These are phyloP conservation scores for Solanum chacoense DNA, from an alignment of 305 asterid genomes.

Conservation along the genomic window DNA sequence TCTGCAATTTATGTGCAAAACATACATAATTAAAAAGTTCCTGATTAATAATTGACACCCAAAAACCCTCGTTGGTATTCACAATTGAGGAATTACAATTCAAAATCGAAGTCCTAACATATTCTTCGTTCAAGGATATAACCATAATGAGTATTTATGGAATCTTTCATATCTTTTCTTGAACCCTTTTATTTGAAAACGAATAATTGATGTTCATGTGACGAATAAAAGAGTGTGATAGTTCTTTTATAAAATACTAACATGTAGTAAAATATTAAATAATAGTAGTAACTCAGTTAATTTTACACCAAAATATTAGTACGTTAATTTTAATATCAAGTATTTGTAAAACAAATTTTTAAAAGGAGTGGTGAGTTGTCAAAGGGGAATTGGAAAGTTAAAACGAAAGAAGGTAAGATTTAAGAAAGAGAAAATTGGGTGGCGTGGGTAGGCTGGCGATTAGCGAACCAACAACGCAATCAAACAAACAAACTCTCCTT, in stretches of 20 bases:
- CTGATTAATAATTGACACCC: not conserved
- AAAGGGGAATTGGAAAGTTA: too few species aligned
- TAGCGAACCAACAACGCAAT: not conserved
- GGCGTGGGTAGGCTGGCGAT: slow-evolving; percentile 4
- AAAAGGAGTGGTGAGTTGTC: not conserved
- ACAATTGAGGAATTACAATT: not conserved
- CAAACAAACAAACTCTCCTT: not conserved
- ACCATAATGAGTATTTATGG: not conserved
- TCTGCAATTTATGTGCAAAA: not conserved
- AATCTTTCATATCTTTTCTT: not conserved
- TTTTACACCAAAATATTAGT: not conserved
- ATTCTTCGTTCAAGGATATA: not conserved
- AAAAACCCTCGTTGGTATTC: not conserved
- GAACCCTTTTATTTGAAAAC: not conserved
- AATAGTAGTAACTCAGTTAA: not conserved
- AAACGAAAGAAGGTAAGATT: not conserved
- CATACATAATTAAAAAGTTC: not conserved
- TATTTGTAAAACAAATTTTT: not conserved
- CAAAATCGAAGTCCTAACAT: not conserved
- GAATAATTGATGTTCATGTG: not conserved
- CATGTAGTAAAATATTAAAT: not conserved
- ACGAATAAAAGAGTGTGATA: too few species aligned
- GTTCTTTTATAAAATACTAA: too few species aligned
- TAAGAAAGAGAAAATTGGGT: not conserved
- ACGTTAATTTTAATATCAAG: not conserved